These are phyloP conservation scores for Annona cherimola DNA, from an alignment of 164 flowering plant species.

Conservation along the genomic window DNA sequence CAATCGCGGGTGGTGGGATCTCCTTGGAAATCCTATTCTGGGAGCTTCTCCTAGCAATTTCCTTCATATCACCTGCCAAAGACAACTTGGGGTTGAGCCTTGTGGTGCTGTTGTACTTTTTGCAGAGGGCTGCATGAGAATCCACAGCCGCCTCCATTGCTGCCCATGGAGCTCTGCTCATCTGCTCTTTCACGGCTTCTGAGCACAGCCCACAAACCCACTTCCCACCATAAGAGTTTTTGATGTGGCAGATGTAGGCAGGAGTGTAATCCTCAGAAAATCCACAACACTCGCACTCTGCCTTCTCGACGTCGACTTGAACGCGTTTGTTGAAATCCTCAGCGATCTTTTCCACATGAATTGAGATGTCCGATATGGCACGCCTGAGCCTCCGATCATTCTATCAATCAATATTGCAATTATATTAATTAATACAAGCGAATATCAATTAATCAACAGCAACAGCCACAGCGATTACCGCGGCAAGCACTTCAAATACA, in stretches of 20 bases:
- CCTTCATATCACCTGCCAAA: conserved; percentile 38
- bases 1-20: neutral
- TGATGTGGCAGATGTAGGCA: conserved; percentile 13
- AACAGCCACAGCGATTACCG: neutral
- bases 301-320: conserved; percentile 1
- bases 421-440: no score
- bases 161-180: conserved; percentile 8
- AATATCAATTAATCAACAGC: neutral
- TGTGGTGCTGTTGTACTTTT: conserved; percentile 39
- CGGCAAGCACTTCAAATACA: neutral
- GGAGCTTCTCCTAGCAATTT: conserved; percentile 36
- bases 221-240: conserved; percentile 13
- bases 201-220: conserved; percentile 30
- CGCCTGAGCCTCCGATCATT: conserved; percentile 1
- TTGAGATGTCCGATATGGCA: neutral
- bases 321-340: neutral
- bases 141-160: conserved; percentile 33
- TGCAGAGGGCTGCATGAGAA: conserved; percentile 41
- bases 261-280: conserved; percentile 23
- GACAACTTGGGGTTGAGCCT: conserved; percentile 55
- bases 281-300: conserved; percentile 20
- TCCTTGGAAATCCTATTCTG: conserved; percentile 14
- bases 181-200: conserved; percentile 21
- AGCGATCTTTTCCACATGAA: neutral
- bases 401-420: neutral